These are phyloP conservation scores for Aquanectria penicillioides DNA, from an alignment of 2,329 filamentous ascomycete genomes.

Conservation along the genomic window DNA sequence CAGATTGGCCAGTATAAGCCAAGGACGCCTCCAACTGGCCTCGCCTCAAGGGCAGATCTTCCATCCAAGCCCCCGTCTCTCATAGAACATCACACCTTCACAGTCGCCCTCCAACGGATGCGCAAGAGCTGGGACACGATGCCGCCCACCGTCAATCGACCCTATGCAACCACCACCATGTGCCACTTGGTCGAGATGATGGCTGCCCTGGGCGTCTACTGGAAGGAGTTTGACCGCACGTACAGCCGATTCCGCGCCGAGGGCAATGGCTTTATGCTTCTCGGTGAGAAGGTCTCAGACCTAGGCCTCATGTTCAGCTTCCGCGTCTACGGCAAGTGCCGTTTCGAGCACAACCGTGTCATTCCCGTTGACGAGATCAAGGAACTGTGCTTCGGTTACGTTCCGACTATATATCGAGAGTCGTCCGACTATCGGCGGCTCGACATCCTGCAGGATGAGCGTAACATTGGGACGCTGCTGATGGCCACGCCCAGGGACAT, in stretches of 20 bases:
- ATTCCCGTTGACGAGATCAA: conserved; percentile 65
- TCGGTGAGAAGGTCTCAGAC: conserved; percentile 57
- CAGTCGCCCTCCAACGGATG: conserved; percentile 58
- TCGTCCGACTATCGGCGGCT: conserved; percentile 52
- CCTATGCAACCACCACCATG: conserved; percentile 65
- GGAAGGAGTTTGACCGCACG: conserved; percentile 66
- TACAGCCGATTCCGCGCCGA: conserved; percentile 63
- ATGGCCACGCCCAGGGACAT: conserved; percentile 62
- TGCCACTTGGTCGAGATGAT: conserved; percentile 65
- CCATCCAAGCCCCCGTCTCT: conserved; percentile 40
- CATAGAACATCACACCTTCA: conserved; percentile 50
- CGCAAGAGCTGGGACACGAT: conserved; percentile 63
- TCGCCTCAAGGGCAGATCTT: conserved; percentile 27
- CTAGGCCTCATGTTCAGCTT: conserved; percentile 66
- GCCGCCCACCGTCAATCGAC: conserved; percentile 57
- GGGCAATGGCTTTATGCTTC: conserved; percentile 63
- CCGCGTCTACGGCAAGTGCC: conserved; percentile 58
- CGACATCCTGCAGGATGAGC: conserved; percentile 49
- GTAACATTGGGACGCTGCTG: conserved; percentile 55
- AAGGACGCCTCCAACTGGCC: conserved; percentile 31
- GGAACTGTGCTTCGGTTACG: conserved; percentile 64
- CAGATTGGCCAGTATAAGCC: conserved; percentile 47
- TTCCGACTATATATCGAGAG: conserved; percentile 63
- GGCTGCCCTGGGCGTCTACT: conserved; percentile 65
- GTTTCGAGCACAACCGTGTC: conserved; percentile 60